Conservation (phyloP, 805 yeast species). For the Teunomyces lycoperdinae region DNA sequence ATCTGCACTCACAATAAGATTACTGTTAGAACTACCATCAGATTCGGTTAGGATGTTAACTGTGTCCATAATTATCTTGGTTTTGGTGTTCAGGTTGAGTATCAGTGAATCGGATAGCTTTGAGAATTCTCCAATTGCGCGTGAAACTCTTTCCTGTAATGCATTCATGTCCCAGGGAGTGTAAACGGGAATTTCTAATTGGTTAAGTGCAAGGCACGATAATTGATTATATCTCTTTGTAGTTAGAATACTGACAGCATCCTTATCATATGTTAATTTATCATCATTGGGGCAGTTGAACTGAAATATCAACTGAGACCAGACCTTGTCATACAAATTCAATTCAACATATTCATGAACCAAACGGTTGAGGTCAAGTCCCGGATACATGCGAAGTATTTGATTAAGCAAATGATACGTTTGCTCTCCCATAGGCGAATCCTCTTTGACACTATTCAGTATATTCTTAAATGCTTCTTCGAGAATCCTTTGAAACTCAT, state of each 20-base stretch:
- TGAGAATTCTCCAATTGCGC: constrained; percentile 53
- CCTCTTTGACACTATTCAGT: constrained; percentile 37
- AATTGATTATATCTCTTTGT: constrained; percentile 31
- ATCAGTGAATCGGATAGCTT: constrained; percentile 39
- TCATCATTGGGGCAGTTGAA: constrained; percentile 25
- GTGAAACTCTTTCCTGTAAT: constrained; percentile 39
- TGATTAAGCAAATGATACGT: constrained; percentile 29
- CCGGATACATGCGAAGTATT: constrained; percentile 32
- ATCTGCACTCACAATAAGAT: constrained; percentile 68
- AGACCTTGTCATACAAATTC: constrained; percentile 62
- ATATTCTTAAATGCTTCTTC: constrained; percentile 35
- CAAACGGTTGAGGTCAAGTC: constrained; percentile 47
- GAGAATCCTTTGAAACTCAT: constrained; percentile 31
- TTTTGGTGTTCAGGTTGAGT: constrained; percentile 45
- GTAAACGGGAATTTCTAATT: constrained; percentile 44
- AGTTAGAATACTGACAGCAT: constrained; percentile 27
- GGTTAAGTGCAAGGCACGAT: constrained; percentile 45
- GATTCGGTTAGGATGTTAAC: constrained; percentile 46
- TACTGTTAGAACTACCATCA: background rate
- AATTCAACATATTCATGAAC: constrained; percentile 72
- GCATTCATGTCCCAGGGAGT: constrained; percentile 40
- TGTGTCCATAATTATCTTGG: constrained; percentile 48
- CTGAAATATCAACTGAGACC: constrained; percentile 48
- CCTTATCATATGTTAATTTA: constrained; percentile 17
- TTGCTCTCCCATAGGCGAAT: constrained; percentile 34